Base-by-base conservation (phyloP, 2,329 filamentous ascomycete species). In the Aspergillus vadensis region DNA sequence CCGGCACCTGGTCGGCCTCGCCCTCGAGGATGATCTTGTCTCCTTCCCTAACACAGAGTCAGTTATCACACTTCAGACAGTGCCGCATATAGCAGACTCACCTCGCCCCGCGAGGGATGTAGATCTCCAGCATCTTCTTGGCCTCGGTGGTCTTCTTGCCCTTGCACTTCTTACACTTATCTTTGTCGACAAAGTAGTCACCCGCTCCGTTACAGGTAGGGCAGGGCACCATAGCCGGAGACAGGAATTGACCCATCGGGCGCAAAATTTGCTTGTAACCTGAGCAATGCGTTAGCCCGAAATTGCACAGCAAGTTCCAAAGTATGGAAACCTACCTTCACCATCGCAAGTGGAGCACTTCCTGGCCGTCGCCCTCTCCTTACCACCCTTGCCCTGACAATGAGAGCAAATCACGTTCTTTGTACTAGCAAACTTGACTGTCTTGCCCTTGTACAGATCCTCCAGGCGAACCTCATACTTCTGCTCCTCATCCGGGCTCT, bases 161-260 rank as follows among this genome's bases (percentile, higher is more conserved):
- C 80, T 98, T 98, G 86, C 95, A 99, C 82, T 95, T 97, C 84
- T 96, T 97, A 83, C 95, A 99, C 74, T 92, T 91, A 73, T 99
- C 95, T 82, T 98, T 98, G 73, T 97, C 92, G 77, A 94, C 94
- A 81, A 88, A 96, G 72, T 93, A 88, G 72, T 88, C 88, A 5
- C 95, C 95, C n/a, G 88, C 85, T 36, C 93, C 94, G 62, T 88
- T 84, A 79, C 95, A 99, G 70, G 89, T 88, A 70, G 90, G 88
- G 77, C 95, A 99, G 38, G 88, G 78, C 39, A 93, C 87, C 6
- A 88, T 87, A 70, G 92, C 89, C 71, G 92, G 90, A 30, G 91
- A 91, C 64, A 97, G 82, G 61, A 93, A 92, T 19, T 93, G 92
- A 0, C 93, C 94, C 64, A 98, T 86, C 72, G 92, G 90, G 61